A percentile compares a stretch with the other conserved stretches of the same genome.
Evolutionary conservation across 2,329 filamentous ascomycete genomes (phyloP).

Genomic region (Fusarium sp.): DNA sequence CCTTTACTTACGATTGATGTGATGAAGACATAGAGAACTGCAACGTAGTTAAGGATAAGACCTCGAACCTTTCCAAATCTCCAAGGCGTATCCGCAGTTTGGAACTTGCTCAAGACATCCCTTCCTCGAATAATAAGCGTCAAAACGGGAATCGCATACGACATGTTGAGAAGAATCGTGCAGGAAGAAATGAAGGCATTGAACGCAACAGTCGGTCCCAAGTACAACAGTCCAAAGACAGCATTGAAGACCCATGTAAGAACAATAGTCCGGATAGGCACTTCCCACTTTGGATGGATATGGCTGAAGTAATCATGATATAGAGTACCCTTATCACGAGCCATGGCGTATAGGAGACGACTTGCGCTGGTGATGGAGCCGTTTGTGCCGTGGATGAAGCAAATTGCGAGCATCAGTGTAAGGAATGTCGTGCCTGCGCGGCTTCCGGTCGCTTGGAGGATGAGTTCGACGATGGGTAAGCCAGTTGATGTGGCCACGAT

Average conservation of each 20-base stretch:
- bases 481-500: conserved; percentile 53
- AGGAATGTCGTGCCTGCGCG: conserved; percentile 54
- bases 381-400: conserved; percentile 59
- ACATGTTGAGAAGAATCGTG: conserved; percentile 36
- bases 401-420: conserved; percentile 54
- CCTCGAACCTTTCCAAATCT: conserved; percentile 16
- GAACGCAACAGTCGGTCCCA: conserved; percentile 33
- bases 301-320: conserved; percentile 29
- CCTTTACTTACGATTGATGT: conserved; percentile 21
- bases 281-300: conserved; percentile 28
- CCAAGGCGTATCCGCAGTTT: conserved; percentile 16
- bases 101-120: background rate
- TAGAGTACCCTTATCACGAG: conserved; percentile 28
- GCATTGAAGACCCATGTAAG: conserved; percentile 30
- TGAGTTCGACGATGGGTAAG: conserved; percentile 59
- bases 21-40: conserved; percentile 32
- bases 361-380: conserved; percentile 57
- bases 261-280: conserved; percentile 20
- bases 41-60: conserved; percentile 20
- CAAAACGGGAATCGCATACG: conserved; percentile 30
- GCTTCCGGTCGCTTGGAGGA: conserved; percentile 55
- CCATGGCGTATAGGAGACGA: conserved; percentile 53
- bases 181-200: conserved; percentile 35
- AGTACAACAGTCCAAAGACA: conserved; percentile 30
- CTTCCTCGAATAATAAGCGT: conserved; percentile 25